Conservation (phyloP, 352 stramenopile species). For the Pythium phragmiticola region DNA sequence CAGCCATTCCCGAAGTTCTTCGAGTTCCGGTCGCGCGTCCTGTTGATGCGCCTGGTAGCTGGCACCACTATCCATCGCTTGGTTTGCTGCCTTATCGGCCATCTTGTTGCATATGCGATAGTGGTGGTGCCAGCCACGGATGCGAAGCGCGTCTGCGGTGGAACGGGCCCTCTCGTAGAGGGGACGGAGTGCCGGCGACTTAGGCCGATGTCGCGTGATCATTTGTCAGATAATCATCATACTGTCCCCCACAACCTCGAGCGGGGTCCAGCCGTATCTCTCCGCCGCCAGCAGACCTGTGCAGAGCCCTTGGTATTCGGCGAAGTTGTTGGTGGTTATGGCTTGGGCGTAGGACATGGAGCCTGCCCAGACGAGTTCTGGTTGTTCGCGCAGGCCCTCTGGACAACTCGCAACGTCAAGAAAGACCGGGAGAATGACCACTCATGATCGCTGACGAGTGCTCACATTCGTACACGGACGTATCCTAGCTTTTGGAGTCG, state of each 20-base stretch:
- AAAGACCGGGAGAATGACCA: no score
- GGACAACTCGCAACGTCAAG: no score
- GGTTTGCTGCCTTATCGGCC: constrained; percentile 16
- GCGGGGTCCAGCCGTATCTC: neutral
- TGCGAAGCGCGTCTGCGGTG: neutral
- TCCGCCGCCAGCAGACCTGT: neutral
- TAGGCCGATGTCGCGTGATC: neutral
- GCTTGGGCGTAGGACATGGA: no score
- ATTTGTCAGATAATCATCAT: constrained; percentile 15
- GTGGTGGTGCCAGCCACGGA: constrained; percentile 9
- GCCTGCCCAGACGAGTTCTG: no score
- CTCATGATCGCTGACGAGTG: no score
- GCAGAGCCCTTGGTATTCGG: constrained; percentile 10
- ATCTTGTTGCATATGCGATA: constrained; percentile 16
- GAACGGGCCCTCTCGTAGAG: neutral
- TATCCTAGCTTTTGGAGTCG: no score
- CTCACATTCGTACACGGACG: no score
- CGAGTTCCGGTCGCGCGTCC: neutral
- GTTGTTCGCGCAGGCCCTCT: no score
- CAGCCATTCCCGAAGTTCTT: neutral
- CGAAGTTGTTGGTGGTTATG: constrained; percentile 9
- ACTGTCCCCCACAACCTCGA: constrained; percentile 16
- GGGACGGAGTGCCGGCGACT: neutral
- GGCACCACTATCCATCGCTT: constrained; percentile 2
- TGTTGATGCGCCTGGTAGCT: constrained; percentile 5